These are phyloP conservation scores for Boletus rubropictus DNA, from an alignment of 768 basidiomycete genomes.

Conservation along the genomic window DNA sequence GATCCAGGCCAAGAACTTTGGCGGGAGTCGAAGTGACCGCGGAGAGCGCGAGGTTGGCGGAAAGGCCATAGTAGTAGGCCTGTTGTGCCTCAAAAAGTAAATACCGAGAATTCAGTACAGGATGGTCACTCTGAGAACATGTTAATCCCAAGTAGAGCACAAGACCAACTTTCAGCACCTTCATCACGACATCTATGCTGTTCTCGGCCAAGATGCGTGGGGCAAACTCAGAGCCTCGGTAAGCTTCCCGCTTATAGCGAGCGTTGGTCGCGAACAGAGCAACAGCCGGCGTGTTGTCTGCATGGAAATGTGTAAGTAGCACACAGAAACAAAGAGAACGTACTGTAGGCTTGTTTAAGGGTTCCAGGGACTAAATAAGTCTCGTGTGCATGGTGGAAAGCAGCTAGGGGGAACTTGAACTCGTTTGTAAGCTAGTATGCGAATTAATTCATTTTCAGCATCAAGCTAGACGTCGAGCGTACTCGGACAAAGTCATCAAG, in stretches of 20 bases:
- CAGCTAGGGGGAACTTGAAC: slow-evolving; percentile 77
- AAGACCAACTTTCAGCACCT: slow-evolving; percentile 37
- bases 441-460: slow-evolving; percentile 2
- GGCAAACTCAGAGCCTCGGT: slow-evolving; percentile 60
- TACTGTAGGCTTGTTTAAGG: slow-evolving; percentile 63
- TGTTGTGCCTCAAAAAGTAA: slow-evolving; percentile 57
- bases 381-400: slow-evolving; percentile 86
- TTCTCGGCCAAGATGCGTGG: slow-evolving; percentile 53
- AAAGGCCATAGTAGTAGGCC: slow-evolving; percentile 67
- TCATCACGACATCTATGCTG: slow-evolving; percentile 56
- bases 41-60: slow-evolving; percentile 58
- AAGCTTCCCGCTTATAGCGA: slow-evolving; percentile 59
- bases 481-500: slow-evolving; percentile 64
- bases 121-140: slow-evolving; percentile 43
- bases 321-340: slow-evolving; percentile 1
- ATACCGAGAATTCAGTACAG: slow-evolving; percentile 50
- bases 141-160: slow-evolving; percentile 3
- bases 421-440: slow-evolving; percentile 73
- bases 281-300: slow-evolving; percentile 57
- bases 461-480: slow-evolving; percentile 21
- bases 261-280: slow-evolving; percentile 80
- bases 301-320: not conserved
- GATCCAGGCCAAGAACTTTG: slow-evolving; percentile 61
- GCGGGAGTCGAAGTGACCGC: slow-evolving; percentile 72
- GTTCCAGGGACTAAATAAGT: slow-evolving; percentile 83